Evolutionary conservation across 305 asterid species (phyloP).

Genomic region (Solanum hybrid): DNA sequence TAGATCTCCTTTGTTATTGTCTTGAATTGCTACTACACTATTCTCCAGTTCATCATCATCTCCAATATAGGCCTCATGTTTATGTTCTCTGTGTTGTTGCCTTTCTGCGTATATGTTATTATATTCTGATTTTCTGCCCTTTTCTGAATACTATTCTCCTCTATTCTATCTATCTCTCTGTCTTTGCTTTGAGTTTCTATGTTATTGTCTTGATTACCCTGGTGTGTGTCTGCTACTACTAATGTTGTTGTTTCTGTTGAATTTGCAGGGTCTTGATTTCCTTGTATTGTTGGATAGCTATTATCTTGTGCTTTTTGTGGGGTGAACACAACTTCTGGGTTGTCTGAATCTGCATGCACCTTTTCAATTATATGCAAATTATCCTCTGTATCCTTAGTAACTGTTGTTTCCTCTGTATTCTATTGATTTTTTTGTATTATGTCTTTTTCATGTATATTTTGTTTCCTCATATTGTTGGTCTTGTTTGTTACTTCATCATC

Average conservation of each 20-base stretch:
- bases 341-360: background rate
- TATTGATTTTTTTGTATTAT: too few species aligned
- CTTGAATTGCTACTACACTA: background rate
- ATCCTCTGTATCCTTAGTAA: too few species aligned
- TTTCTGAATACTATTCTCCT: too few species aligned
- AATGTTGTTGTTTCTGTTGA: background rate
- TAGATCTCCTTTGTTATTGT: background rate
- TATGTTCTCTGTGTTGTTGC: background rate
- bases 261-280: background rate
- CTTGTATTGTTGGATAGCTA: background rate
- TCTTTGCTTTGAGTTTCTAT: too few species aligned
- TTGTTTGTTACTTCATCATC: too few species aligned
- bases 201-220: background rate
- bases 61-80: background rate
- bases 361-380: too few species aligned
- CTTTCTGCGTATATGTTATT: too few species aligned
- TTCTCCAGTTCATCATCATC: background rate
- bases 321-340: background rate
- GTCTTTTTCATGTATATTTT: too few species aligned
- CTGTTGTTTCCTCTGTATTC: too few species aligned
- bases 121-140: too few species aligned
- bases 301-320: background rate
- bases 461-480: too few species aligned
- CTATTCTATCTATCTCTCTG: too few species aligned
- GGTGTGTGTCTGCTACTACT: background rate